Percentiles rank a stretch among this genome's conserved stretches.
Conservation (phyloP, 2,329 filamentous ascomycete species). For the Cephalotrichum gorgonifer region DNA sequence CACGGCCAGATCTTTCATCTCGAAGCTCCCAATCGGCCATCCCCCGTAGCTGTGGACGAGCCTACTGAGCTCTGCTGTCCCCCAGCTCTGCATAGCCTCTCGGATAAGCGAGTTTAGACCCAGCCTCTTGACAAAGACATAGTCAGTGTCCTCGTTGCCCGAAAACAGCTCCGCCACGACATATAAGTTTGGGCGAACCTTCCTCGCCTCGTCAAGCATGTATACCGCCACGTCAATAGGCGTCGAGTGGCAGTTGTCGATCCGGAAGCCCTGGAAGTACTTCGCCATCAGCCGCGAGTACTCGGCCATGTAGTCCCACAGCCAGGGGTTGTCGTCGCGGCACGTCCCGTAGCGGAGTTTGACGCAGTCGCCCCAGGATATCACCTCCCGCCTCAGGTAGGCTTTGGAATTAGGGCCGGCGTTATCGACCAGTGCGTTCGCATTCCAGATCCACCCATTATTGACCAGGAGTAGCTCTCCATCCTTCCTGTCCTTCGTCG, state of each 20-base stretch:
- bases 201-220: constrained; percentile 85
- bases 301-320: constrained; percentile 93
- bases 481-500: constrained; percentile 64
- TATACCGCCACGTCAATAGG: constrained; percentile 91
- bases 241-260: constrained; percentile 97
- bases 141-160: constrained; percentile 91
- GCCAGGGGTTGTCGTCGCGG: constrained; percentile 77
- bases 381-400: constrained; percentile 93
- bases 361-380: constrained; percentile 97
- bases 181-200: constrained; percentile 76
- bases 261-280: constrained; percentile 89
- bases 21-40: constrained; percentile 91
- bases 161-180: constrained; percentile 94
- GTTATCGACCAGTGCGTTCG: constrained; percentile 88
- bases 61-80: constrained; percentile 81
- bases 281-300: constrained; percentile 90
- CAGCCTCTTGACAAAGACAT: constrained; percentile 86
- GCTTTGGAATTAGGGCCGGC: constrained; percentile 80
- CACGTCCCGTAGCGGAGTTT: constrained; percentile 82
- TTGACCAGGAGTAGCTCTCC: constrained; percentile 78
- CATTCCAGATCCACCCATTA: constrained; percentile 98
- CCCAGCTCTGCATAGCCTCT: constrained; percentile 98
- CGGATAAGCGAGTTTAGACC: constrained; percentile 87
- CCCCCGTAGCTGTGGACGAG: constrained; percentile 91
- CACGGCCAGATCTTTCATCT: constrained; percentile 71